phyloP scores from a whole-genome alignment of 2,329 filamentous ascomycete genomes.

The Neonectria neomacrospora region DNA sequence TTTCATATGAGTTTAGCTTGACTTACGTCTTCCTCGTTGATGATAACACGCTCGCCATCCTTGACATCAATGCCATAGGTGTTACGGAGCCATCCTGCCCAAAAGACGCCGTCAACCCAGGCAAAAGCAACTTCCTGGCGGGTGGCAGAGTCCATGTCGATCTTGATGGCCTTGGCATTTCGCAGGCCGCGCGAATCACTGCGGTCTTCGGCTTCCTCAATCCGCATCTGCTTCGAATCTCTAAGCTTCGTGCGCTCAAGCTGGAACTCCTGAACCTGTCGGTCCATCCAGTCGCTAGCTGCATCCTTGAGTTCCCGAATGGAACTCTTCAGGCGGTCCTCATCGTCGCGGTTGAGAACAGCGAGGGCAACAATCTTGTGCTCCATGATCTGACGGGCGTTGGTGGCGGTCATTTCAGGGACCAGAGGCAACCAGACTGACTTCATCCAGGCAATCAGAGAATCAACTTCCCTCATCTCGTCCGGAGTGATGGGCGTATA shows the following conservation, averaged over 20 bases:
- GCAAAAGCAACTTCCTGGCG: slow-evolving; percentile 93
- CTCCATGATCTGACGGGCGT: slow-evolving; percentile 94
- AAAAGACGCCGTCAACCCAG: slow-evolving; percentile 97
- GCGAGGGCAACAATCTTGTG: slow-evolving; percentile 94
- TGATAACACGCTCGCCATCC: slow-evolving; percentile 90
- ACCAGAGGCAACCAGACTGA: slow-evolving; percentile 96
- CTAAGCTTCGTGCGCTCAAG: slow-evolving; percentile 92
- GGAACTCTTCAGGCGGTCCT: slow-evolving; percentile 80
- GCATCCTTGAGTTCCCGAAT: slow-evolving; percentile 95
- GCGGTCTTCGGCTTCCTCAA: slow-evolving; percentile 95
- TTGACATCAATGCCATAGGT: slow-evolving; percentile 92
- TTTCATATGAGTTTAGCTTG: slow-evolving; percentile 31
- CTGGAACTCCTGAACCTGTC: slow-evolving; percentile 90
- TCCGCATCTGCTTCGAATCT: slow-evolving; percentile 92
- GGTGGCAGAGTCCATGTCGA: slow-evolving; percentile 89
- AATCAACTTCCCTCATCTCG: slow-evolving; percentile 89
- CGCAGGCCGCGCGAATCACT: slow-evolving; percentile 88
- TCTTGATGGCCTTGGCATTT: slow-evolving; percentile 88
- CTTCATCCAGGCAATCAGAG: slow-evolving; percentile 90
- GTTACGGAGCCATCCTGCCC: slow-evolving; percentile 96
- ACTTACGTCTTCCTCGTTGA: slow-evolving; percentile 97
- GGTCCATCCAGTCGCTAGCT: slow-evolving; percentile 97
- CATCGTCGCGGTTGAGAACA: slow-evolving; percentile 82
- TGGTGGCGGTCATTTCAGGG: slow-evolving; percentile 89
- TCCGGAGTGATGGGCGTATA: slow-evolving; percentile 87